Base-by-base conservation (phyloP, 139 green algal species). In the Asterochloris sp. region DNA sequence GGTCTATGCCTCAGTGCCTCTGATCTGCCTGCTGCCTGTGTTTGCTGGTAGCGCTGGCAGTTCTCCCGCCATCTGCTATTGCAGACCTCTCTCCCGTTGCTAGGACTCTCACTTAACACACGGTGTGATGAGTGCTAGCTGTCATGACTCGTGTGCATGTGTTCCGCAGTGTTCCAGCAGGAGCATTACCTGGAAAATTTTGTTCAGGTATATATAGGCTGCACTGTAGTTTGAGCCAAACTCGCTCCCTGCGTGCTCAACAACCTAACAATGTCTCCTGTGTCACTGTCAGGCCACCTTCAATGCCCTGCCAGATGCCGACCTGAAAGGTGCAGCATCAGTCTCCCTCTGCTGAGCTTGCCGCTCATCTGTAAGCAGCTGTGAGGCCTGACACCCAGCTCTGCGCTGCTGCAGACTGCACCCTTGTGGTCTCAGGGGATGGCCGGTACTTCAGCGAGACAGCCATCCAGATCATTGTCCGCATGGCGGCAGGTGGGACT, bases 141-240 rank as follows among this genome's bases (percentile, higher is more conserved):
- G 14, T 82, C 62, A 11, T 21, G 23, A 60, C 24, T 8, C 1
- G 19, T 62, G 47, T 23, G 16, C 62, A 14, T 76, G 28, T 68
- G 84, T 79, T 74, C 82, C 11, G 84, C 64, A 62, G 79, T 80
- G 12, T 87, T 87, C 63, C 62, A 87, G 62, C 68, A 87, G 66
- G 85, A 91, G 19, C 96, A 98, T 85, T 98, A 98, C 88, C 87
- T 98, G 23, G 95, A 92, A 68, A 98, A 98, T 89, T 98, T 87
- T 77, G 84, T 87, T 0, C 84, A 87, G 75, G 38, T 54, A 54
- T 6, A 2, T 54, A 6, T 54, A 54, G 38, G 2, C 6, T 54
- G 38, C 38, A 54, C 38, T 54, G 38, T 54, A 54, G 38, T 54
- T 6, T 54, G 38, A 54, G 38, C 38, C 38, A 6, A 54, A 54